Conservation (phyloP, 768 basidiomycete species). For the Suillus cothurnatus region DNA sequence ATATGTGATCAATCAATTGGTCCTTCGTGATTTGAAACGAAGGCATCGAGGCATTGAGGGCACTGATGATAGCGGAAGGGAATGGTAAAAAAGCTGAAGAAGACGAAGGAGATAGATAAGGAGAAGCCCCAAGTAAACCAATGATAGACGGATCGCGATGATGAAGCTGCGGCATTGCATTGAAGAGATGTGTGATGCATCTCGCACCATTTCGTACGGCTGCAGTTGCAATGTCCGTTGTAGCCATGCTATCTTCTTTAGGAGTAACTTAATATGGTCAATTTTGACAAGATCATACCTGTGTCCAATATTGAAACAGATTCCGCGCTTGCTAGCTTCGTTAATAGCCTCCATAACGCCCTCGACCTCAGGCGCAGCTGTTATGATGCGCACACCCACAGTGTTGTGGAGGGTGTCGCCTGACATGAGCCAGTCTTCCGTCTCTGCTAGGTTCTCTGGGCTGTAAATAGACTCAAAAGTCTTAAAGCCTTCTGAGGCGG, state of each 20-base stretch:
- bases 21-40: slow-evolving; percentile 17
- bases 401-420: slow-evolving; percentile 28
- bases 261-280: background rate
- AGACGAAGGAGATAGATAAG: slow-evolving; percentile 50
- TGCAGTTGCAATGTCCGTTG: slow-evolving; percentile 68
- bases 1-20: slow-evolving; percentile 31
- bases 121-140: slow-evolving; percentile 80
- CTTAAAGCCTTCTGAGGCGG: slow-evolving; percentile 62
- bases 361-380: slow-evolving; percentile 83
- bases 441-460: slow-evolving; percentile 57
- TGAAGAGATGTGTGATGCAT: slow-evolving; percentile 93
- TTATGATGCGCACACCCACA: slow-evolving; percentile 75
- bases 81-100: slow-evolving; percentile 34
- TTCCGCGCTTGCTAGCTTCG: slow-evolving; percentile 61
- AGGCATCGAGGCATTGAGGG: slow-evolving; percentile 13
- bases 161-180: slow-evolving; percentile 89
- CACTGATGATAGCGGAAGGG: slow-evolving; percentile 18
- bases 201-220: slow-evolving; percentile 75
- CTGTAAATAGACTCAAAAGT: slow-evolving; percentile 81
- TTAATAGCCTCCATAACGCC: slow-evolving; percentile 76
- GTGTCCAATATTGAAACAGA: slow-evolving; percentile 87
- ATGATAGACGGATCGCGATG: slow-evolving; percentile 93
- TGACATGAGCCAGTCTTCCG: slow-evolving; percentile 69
- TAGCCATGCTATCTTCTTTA: slow-evolving; percentile 58
- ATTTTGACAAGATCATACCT: slow-evolving; percentile 48